Evolutionary conservation across 805 yeast genomes (phyloP).

Genomic region (Phaffomyces antillensis): DNA sequence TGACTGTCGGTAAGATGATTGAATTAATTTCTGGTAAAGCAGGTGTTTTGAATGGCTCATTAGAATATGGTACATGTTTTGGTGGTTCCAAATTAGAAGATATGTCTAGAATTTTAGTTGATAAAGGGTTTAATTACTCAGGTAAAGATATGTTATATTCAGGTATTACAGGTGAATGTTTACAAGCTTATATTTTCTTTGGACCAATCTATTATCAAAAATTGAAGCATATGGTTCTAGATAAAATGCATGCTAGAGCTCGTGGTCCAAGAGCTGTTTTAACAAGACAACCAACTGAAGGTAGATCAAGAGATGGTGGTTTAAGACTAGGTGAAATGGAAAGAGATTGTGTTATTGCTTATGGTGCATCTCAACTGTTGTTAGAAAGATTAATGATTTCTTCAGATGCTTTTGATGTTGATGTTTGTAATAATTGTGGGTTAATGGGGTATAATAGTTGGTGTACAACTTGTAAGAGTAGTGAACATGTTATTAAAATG

Average conservation of each 20-base stretch:
- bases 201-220: conserved; percentile 98
- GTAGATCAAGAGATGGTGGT: conserved; percentile 99
- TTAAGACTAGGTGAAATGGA: conserved; percentile 99
- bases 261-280: conserved; percentile 98
- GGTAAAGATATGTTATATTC: conserved; percentile 98
- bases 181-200: conserved; percentile 95
- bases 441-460: conserved; percentile 95
- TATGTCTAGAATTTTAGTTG: conserved; percentile 85
- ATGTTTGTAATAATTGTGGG: conserved; percentile 89
- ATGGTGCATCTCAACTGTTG: conserved; percentile 93
- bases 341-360: conserved; percentile 98
- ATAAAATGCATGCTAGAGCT: conserved; percentile 99
- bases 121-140: conserved; percentile 87
- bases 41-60: conserved; percentile 84
- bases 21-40: conserved; percentile 96
- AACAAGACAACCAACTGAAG: conserved; percentile 98
- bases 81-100: conserved; percentile 97
- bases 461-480: conserved; percentile 94
- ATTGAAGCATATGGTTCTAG: conserved; percentile 97
- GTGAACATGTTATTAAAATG: conserved; percentile 84
- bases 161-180: conserved; percentile 95
- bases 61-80: conserved; percentile 96
- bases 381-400: conserved; percentile 93
- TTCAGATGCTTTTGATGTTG: conserved; percentile 97
- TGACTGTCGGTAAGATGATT: conserved; percentile 99